Conservation (phyloP, 495 filamentous ascomycete genomes). For the Penicillium cataractarum region DNA sequence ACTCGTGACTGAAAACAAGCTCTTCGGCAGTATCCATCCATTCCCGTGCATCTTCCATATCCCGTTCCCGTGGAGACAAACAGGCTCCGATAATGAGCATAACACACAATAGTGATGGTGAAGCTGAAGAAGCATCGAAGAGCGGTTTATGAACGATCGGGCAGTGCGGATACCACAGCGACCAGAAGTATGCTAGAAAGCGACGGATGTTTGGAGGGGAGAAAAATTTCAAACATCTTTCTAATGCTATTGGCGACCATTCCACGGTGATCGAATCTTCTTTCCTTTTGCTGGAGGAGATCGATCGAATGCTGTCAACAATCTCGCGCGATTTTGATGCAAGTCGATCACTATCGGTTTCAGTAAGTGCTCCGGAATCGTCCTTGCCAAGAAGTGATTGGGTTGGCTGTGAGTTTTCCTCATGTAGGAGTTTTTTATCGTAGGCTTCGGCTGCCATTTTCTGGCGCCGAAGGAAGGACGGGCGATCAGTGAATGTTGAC, state of each 20-base stretch:
- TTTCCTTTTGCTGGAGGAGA: constrained; percentile 17
- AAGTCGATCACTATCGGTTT: constrained; percentile 3
- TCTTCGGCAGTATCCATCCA: constrained; percentile 28
- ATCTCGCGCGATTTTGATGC: constrained; percentile 20
- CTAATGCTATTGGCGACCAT: constrained; percentile 14
- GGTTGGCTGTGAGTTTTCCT: neutral
- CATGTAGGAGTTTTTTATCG: neutral
- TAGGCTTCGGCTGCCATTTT: constrained; percentile 17
- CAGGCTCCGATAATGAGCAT: constrained; percentile 32
- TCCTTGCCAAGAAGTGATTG: neutral
- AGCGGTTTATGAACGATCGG: constrained; percentile 29
- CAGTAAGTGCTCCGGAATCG: neutral
- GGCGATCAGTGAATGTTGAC: constrained; percentile 26
- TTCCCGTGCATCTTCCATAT: constrained; percentile 8
- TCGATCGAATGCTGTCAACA: constrained; percentile 12
- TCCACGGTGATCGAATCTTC: constrained; percentile 20
- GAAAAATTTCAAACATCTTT: constrained; percentile 19
- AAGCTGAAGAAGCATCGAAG: constrained; percentile 19
- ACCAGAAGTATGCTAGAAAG: constrained; percentile 32
- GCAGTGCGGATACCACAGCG: constrained; percentile 31
- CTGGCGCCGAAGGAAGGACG: constrained; percentile 25
- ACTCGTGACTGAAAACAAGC: constrained; percentile 20
- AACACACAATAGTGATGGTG: constrained; percentile 20
- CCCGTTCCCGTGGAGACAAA: constrained; percentile 21
- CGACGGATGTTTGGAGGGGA: constrained; percentile 20